These are phyloP conservation scores for Pleurotus salmoneostramineus DNA, from an alignment of 768 basidiomycete species.

Conservation along the genomic window DNA sequence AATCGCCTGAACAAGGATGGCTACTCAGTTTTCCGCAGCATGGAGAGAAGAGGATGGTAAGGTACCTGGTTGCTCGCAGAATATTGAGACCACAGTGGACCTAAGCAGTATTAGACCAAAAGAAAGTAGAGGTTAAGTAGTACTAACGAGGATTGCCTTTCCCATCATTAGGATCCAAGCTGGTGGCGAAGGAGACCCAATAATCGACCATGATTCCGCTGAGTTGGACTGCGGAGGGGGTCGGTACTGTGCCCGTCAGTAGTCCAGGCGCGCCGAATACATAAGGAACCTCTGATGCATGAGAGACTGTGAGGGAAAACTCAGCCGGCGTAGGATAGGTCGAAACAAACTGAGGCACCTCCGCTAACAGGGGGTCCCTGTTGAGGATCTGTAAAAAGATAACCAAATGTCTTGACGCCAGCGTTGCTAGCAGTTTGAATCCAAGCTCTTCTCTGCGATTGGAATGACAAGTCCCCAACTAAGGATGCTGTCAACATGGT, in stretches of 20 bases:
- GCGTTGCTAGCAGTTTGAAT: slow-evolving; percentile 31
- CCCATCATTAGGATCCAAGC: slow-evolving; percentile 35
- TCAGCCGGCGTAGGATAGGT: neutral
- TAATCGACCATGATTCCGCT: slow-evolving; percentile 36
- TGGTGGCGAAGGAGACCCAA: slow-evolving; percentile 37
- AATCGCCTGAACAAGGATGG: slow-evolving; percentile 18
- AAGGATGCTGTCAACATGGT: neutral
- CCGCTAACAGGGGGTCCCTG: slow-evolving; percentile 20
- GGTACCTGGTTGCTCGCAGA: slow-evolving; percentile 20
- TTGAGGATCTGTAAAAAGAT: slow-evolving; percentile 39
- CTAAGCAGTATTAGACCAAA: slow-evolving; percentile 9
- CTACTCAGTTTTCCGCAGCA: neutral
- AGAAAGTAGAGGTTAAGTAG: slow-evolving; percentile 5
- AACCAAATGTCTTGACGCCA: slow-evolving; percentile 36
- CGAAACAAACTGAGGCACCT: slow-evolving; percentile 17
- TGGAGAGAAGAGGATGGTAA: neutral
- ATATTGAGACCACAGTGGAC: slow-evolving; percentile 27
- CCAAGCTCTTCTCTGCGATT: slow-evolving; percentile 32
- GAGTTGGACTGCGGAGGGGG: slow-evolving; percentile 16
- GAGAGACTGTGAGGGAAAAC: slow-evolving; percentile 19
- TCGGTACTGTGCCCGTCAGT: slow-evolving; percentile 11
- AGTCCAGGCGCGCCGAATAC: slow-evolving; percentile 27
- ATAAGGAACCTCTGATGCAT: slow-evolving; percentile 28
- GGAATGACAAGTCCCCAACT: slow-evolving; percentile 37
- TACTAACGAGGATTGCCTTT: slow-evolving; percentile 24